Percentiles rank a stretch among this genome's conserved stretches.
These are phyloP conservation scores for Thielaviopsis euricoi DNA, from an alignment of 2,329 filamentous ascomycete species.

Conservation along the genomic window DNA sequence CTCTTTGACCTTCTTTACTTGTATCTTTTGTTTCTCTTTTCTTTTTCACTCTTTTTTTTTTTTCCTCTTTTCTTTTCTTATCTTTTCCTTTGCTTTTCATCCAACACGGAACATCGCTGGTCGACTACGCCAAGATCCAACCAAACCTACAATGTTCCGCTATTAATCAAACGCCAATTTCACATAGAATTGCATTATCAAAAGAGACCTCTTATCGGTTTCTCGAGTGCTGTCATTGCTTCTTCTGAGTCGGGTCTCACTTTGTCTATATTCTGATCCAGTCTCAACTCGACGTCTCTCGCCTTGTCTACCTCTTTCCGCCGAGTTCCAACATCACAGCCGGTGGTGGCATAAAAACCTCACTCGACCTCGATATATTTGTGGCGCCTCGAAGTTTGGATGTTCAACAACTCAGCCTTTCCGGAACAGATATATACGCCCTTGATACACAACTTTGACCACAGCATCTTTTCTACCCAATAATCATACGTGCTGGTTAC, in stretches of 20 bases:
- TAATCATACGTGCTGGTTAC: neutral
- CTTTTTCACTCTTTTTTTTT: neutral
- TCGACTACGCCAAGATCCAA: neutral
- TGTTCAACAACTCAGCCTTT: neutral
- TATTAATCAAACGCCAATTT: neutral
- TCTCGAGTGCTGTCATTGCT: neutral
- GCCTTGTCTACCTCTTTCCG: neutral
- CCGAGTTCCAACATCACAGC: neutral
- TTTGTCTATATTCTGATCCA: neutral
- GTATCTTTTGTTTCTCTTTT: neutral
- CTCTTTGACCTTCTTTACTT: neutral
- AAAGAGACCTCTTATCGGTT: neutral
- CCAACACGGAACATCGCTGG: neutral
- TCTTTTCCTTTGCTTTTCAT: neutral
- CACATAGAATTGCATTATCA: neutral
- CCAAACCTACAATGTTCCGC: neutral
- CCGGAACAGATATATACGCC: neutral
- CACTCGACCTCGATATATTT: neutral
- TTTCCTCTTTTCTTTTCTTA: neutral
- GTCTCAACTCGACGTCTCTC: neutral
- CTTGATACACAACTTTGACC: neutral
- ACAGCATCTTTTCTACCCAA: neutral
- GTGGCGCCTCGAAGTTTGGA: neutral
- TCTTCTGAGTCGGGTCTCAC: neutral
- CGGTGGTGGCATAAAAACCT: neutral